These are phyloP conservation scores for Torulaspora delbrueckii DNA, from an alignment of 805 yeast species.

Conservation along the genomic window DNA sequence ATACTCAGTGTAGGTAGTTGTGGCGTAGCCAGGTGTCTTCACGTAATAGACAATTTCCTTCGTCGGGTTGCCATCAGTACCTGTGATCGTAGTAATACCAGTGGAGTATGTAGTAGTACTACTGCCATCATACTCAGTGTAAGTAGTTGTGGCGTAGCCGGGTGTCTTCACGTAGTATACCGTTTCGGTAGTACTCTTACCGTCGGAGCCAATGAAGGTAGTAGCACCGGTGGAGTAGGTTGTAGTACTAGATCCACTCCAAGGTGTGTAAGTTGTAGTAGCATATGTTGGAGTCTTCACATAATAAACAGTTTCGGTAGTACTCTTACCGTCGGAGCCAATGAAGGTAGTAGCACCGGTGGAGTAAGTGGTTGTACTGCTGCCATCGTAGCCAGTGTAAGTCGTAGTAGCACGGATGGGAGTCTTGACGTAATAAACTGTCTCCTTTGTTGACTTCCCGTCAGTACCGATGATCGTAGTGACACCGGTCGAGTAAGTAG, in stretches of 20 bases:
- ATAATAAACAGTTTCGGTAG: conserved; percentile 13
- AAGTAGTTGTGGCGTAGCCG: conserved; percentile 9
- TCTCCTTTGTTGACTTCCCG: conserved; percentile 10
- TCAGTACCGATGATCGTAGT: conserved; percentile 10
- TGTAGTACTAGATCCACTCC: conserved; percentile 11
- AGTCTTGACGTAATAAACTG: conserved; percentile 18
- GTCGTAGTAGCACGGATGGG: conserved; percentile 5
- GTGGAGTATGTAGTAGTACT: conserved; percentile 13
- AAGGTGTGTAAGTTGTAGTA: conserved; percentile 7
- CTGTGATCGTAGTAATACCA: conserved; percentile 11
- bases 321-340: conserved; percentile 11
- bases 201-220: conserved; percentile 8
- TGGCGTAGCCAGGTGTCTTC: conserved; percentile 12
- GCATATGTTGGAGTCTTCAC: conserved; percentile 15
- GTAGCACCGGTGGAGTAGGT: conserved; percentile 16
- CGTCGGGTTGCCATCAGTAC: conserved; percentile 11
- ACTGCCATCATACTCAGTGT: conserved; percentile 12
- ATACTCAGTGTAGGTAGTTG: conserved; percentile 14
- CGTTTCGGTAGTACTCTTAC: conserved; percentile 10
- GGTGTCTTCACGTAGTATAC: conserved; percentile 19
- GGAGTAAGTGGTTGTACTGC: conserved; percentile 12
- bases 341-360: conserved; percentile 11
- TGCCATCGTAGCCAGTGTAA: conserved; percentile 6
- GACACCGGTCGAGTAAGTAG: conserved; percentile 14
- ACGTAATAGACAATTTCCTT: conserved; percentile 14